A percentile compares a stretch with the other conserved stretches of the same genome.
Conservation (phyloP, 768 basidiomycete genomes). For the Lentinula edodes region DNA sequence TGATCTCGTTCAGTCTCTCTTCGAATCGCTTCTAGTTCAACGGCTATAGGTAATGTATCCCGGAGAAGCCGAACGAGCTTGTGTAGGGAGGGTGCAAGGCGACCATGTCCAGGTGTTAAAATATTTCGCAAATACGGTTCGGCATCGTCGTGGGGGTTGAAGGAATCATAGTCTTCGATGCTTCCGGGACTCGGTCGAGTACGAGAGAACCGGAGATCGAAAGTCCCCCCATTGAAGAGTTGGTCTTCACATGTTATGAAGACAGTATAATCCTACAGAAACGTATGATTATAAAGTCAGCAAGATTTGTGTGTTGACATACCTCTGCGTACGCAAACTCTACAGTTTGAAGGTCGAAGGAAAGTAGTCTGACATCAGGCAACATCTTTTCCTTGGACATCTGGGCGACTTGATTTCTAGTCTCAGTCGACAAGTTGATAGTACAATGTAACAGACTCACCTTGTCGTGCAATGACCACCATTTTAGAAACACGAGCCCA, state of each 20-base stretch:
- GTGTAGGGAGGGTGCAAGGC: constrained; percentile 59
- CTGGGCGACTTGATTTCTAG: constrained; percentile 55
- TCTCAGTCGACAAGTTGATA: background rate
- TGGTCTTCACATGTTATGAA: constrained; percentile 78
- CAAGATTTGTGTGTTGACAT: constrained; percentile 9
- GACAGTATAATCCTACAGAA: constrained; percentile 62
- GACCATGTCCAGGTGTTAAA: constrained; percentile 59
- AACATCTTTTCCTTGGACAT: constrained; percentile 72
- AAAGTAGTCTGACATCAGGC: constrained; percentile 74
- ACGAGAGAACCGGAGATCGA: constrained; percentile 70
- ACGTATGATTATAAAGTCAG: background rate
- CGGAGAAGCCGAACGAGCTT: constrained; percentile 64
- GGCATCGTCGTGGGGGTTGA: constrained; percentile 76
- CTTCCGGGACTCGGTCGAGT: constrained; percentile 15
- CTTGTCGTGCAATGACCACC: constrained; percentile 88
- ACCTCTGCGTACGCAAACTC: constrained; percentile 77
- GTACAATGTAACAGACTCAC: constrained; percentile 30
- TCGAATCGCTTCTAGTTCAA: constrained; percentile 58
- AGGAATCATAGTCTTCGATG: constrained; percentile 22
- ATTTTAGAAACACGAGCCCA: constrained; percentile 93
- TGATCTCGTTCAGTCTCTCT: constrained; percentile 24
- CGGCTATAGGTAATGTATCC: constrained; percentile 72
- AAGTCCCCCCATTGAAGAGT: constrained; percentile 63
- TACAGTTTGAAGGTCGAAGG: constrained; percentile 91
- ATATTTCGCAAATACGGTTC: constrained; percentile 72